These are phyloP conservation scores for Podospora conica DNA, from an alignment of 495 filamentous ascomycete genomes.

Conservation along the genomic window DNA sequence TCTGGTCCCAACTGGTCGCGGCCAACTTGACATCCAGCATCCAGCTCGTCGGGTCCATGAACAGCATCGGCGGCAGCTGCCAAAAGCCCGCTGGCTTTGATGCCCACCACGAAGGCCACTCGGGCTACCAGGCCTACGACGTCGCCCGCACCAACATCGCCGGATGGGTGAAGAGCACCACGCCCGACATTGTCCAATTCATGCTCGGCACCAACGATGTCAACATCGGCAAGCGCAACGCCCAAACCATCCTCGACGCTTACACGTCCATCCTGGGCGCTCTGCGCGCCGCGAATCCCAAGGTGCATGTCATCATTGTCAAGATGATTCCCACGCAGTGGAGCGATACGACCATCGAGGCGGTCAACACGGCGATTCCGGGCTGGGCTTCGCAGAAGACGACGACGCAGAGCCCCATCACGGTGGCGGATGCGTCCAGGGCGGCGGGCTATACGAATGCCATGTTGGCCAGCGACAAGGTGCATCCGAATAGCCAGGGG, in stretches of 20 bases:
- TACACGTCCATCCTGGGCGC: constrained; percentile 28
- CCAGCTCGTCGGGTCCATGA: constrained; percentile 34
- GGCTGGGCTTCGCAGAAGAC: constrained; percentile 25
- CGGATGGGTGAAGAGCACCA: constrained; percentile 26
- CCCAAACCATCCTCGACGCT: constrained; percentile 29
- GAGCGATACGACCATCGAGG: constrained; percentile 26
- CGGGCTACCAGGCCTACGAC: constrained; percentile 35
- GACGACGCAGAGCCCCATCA: constrained; percentile 27
- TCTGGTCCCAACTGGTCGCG: constrained; percentile 26
- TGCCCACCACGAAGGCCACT: constrained; percentile 34
- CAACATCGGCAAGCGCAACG: constrained; percentile 17
- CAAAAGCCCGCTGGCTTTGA: constrained; percentile 19
- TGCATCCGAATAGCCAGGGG: constrained; percentile 32
- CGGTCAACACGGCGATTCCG: constrained; percentile 29
- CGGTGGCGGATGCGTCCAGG: constrained; percentile 26
- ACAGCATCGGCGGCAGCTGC: constrained; percentile 19
- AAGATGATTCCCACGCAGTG: constrained; percentile 27
- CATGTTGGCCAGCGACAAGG: constrained; percentile 23
- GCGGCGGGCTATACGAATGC: constrained; percentile 24
- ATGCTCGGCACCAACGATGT: constrained; percentile 41
- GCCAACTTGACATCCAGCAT: constrained; percentile 23
- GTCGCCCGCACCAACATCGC: constrained; percentile 33
- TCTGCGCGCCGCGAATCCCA: constrained; percentile 29
- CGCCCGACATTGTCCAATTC: constrained; percentile 36
- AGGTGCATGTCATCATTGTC: constrained; percentile 30